Conservation (phyloP, 2,329 filamentous ascomycete genomes). For the Corynespora cassiicola region DNA sequence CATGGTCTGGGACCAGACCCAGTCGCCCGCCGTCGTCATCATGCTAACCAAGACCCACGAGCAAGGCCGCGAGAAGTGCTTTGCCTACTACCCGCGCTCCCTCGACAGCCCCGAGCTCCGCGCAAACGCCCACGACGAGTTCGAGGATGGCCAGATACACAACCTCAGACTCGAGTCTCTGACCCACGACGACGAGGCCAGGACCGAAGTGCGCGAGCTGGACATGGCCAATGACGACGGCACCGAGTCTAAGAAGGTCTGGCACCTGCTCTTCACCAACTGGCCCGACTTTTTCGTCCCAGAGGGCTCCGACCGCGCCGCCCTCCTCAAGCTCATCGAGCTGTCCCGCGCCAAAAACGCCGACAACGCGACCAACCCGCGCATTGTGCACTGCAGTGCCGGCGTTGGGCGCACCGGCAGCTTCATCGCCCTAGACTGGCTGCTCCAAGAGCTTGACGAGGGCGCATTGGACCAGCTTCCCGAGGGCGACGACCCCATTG, state of each 20-base stretch:
- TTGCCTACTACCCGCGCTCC: constrained; percentile 77
- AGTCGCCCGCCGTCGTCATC: constrained; percentile 75
- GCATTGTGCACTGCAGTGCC: constrained; percentile 77
- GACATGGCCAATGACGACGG: constrained; percentile 53
- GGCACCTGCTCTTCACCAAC: constrained; percentile 83
- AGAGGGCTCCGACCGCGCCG: constrained; percentile 68
- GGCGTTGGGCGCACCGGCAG: constrained; percentile 94
- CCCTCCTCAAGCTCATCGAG: constrained; percentile 73
- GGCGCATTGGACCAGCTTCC: constrained; percentile 66
- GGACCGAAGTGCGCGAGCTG: constrained; percentile 77
- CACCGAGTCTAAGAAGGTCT: constrained; percentile 69
- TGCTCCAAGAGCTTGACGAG: constrained; percentile 79
- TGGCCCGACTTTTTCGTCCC: constrained; percentile 95
- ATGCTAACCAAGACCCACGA: constrained; percentile 95
- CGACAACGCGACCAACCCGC: constrained; percentile 63
- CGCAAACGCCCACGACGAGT: constrained; percentile 69
- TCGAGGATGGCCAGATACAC: constrained; percentile 71
- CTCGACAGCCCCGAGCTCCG: constrained; percentile 48
- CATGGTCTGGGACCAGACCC: constrained; percentile 89
- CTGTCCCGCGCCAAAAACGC: constrained; percentile 68
- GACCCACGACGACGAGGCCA: constrained; percentile 62
- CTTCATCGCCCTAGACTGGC: constrained; percentile 94
- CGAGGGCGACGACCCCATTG: constrained; percentile 71
- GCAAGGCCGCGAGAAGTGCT: constrained; percentile 80
- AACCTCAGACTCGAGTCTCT: constrained; percentile 67